Evolutionary conservation across 139 green algal genomes (phyloP).

Genomic region (Chlorella vulgaris): DNA sequence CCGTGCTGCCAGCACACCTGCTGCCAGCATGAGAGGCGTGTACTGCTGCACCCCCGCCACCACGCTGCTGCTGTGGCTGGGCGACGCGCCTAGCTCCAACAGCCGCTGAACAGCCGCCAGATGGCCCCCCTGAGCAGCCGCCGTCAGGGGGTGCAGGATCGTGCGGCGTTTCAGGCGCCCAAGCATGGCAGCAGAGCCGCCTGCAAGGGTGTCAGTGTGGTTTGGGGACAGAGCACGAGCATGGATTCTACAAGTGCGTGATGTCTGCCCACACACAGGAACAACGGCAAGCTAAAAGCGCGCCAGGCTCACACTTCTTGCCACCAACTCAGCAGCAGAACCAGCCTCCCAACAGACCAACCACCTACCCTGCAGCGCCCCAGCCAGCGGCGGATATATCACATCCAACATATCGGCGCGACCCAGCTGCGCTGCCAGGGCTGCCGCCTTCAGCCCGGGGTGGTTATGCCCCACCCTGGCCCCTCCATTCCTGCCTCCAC

Average conservation of each 20-base stretch:
- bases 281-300: too few relatives aligned
- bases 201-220: not conserved
- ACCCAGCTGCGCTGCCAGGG: conserved; percentile 1
- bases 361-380: conserved; percentile 9
- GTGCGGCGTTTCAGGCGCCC: conserved; percentile 2
- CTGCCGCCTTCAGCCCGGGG: not conserved
- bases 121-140: conserved; percentile 1
- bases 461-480: not conserved
- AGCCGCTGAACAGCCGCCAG: conserved; percentile 14
- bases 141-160: conserved; percentile 17
- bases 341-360: not conserved
- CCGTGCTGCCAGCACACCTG: not conserved
- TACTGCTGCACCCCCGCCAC: conserved; percentile 6
- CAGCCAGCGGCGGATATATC: conserved; percentile 4
- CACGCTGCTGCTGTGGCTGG: not conserved
- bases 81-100: conserved; percentile 8
- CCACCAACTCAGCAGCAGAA: too few relatives aligned
- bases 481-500: not conserved
- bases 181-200: conserved; percentile 11
- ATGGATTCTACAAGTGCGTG: too few relatives aligned
- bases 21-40: conserved; percentile 25
- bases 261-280: too few relatives aligned
- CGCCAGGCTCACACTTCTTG: too few relatives aligned
- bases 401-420: not conserved
- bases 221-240: too few relatives aligned